These are phyloP conservation scores for Cucurbita argyrosperma DNA, from an alignment of 306 rosid species.

Conservation along the genomic window DNA sequence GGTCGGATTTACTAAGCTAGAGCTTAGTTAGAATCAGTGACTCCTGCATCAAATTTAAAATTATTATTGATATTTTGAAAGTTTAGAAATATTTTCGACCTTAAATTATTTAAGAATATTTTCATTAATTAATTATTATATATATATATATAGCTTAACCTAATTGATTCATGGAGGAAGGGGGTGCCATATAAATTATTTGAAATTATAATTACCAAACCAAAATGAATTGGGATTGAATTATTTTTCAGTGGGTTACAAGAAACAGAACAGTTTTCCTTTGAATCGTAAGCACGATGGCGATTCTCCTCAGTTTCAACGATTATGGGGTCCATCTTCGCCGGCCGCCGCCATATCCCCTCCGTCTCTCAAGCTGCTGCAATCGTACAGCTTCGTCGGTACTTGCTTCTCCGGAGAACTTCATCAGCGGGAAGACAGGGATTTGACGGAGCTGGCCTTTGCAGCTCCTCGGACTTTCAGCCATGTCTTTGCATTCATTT, in stretches of 20 bases:
- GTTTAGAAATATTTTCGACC: too few species aligned
- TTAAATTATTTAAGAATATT: too few species aligned
- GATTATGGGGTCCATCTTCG: slow-evolving; percentile 5
- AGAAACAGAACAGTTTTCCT: background rate
- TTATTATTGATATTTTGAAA: too few species aligned
- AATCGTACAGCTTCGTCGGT: slow-evolving; percentile 5
- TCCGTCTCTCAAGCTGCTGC: slow-evolving; percentile 9
- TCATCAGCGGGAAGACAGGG: slow-evolving; percentile 8
- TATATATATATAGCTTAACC: too few species aligned
- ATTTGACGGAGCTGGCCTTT: slow-evolving; percentile 22
- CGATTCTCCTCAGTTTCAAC: slow-evolving; percentile 21
- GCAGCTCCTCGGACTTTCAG: slow-evolving; percentile 43
- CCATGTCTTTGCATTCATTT: slow-evolving; percentile 34
- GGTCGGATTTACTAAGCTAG: too few species aligned
- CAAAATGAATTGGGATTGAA: background rate
- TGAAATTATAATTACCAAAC: too few species aligned
- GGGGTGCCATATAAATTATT: too few species aligned
- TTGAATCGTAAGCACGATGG: slow-evolving; percentile 19
- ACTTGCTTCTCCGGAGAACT: slow-evolving; percentile 4
- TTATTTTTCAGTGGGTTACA: background rate
- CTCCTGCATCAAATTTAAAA: too few species aligned
- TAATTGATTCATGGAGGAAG: too few species aligned
- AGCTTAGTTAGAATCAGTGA: too few species aligned
- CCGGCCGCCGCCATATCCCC: slow-evolving; percentile 5
- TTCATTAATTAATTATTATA: too few species aligned